Conservation (phyloP, 805 yeast species). For the Lipomyces mesembrius region DNA sequence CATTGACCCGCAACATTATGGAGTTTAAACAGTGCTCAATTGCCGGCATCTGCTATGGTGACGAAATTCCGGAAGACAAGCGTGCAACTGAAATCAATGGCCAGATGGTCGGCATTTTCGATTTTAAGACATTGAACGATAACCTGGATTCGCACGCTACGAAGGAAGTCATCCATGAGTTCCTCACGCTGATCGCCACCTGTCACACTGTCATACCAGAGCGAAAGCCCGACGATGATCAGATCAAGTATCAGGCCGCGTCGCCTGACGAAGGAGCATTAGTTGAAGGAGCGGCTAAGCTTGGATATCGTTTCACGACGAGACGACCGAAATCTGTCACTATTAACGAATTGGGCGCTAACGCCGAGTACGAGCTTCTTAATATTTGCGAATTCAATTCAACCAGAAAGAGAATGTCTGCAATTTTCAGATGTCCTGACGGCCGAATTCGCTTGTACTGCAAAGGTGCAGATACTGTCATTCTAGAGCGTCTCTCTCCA, state of each 20-base stretch:
- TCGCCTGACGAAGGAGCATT: conserved; percentile 99
- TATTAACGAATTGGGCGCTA: conserved; percentile 59
- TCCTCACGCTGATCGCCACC: conserved; percentile 80
- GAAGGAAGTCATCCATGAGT: conserved; percentile 62
- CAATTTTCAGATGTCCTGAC: conserved; percentile 91
- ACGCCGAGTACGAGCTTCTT: conserved; percentile 71
- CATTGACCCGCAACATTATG: conserved; percentile 94
- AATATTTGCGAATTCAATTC: conserved; percentile 97
- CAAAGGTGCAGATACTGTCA: conserved; percentile 98
- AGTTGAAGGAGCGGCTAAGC: conserved; percentile 91
- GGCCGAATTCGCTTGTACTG: conserved; percentile 86
- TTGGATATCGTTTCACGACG: conserved; percentile 82
- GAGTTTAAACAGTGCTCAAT: conserved; percentile 92
- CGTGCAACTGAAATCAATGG: conserved; percentile 76
- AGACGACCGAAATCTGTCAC: conserved; percentile 85
- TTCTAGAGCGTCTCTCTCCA: conserved; percentile 76
- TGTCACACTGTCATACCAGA: conserved; percentile 99
- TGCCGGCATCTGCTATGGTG: conserved; percentile 88
- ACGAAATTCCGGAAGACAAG: conserved; percentile 88
- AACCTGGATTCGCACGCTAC: conserved; percentile 33
- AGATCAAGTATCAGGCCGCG: conserved; percentile 93
- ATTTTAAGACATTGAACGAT: conserved; percentile 61
- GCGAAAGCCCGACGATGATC: conserved; percentile 51
- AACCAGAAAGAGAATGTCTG: conserved; percentile 96
- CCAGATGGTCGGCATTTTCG: conserved; percentile 75